Base-by-base conservation (phyloP, 352 stramenopile species). In the Pythium utonaiense region DNA sequence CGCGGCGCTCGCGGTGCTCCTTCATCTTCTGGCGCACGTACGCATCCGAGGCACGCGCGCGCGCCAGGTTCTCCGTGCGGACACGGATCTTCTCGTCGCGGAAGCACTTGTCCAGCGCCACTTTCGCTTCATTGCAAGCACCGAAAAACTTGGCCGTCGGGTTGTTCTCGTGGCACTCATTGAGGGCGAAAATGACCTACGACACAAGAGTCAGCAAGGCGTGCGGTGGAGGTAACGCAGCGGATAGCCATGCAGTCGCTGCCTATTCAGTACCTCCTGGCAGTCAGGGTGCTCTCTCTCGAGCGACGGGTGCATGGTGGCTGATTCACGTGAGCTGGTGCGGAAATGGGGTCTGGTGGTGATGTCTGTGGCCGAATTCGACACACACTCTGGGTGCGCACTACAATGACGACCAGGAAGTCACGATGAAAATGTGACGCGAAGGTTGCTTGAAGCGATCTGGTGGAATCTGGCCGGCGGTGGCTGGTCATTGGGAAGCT, bases 261-360 rank as follows among this genome's bases (percentile, higher is more conserved):
- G n/a, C n/a, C n/a, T n/a, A 21, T 27, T 2, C 51, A 78, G 53
- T 72, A 94, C 84, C 57, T 79, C 60, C 49, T 94, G 84, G 64
- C 84, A 94, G 63, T 91, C 82, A 6, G 84, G 82, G 45, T 94
- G 84, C 28, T 84, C 79, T 38, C 83, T 78, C 64, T 94, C 84
- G 4, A 94, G 74, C 36, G 82, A 78, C n/a, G 84, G 66, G 62
- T 94, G 84, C 84, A 94, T 94, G 17, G 25, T 48, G 38, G 10
- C 19, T 63, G 52, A 51, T 50, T 50, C 19, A 13, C 5, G 9
- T 33, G 17, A 57, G 40, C 40, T 60, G 41, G 31, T 40, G 41
- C 24, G 34, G 22, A 25, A 6, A 38, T 53, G 17, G 24, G 3
- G 16, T 22, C 21, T 38, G 48, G 27, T 24, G 38, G 21, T 53